Percentiles rank a stretch among this genome's conserved stretches.
Conservation (phyloP, 352 stramenopile genomes). For the Pythium guiyangense region DNA sequence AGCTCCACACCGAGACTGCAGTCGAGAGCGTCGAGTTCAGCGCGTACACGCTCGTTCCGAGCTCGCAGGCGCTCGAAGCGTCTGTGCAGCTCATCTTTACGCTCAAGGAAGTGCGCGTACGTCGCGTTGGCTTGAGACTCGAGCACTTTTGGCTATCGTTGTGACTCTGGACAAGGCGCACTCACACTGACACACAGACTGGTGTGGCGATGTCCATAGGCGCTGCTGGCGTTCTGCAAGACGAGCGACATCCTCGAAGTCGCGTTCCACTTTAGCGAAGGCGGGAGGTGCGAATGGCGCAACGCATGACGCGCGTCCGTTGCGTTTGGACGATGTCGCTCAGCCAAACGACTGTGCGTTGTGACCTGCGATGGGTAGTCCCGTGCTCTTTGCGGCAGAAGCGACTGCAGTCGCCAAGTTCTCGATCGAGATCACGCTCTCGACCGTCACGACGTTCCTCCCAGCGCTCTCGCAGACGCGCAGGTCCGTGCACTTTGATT, state of each 20-base stretch:
- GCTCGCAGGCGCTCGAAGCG: slow-evolving; percentile 29
- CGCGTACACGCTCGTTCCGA: slow-evolving; percentile 55
- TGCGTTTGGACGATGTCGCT: neutral
- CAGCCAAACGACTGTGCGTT: too few relatives aligned
- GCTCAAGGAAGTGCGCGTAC: slow-evolving; percentile 73
- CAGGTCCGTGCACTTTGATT: slow-evolving; percentile 17
- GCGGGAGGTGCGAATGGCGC: slow-evolving; percentile 39
- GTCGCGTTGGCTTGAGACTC: neutral
- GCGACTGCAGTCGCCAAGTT: slow-evolving; percentile 69
- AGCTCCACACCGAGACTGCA: slow-evolving; percentile 80
- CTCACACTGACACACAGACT: too few relatives aligned
- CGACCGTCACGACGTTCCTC: slow-evolving; percentile 77
- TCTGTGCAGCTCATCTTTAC: slow-evolving; percentile 80
- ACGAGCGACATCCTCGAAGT: slow-evolving; percentile 70
- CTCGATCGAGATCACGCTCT: slow-evolving; percentile 75
- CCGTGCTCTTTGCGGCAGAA: slow-evolving; percentile 67
- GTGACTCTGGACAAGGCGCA: too few relatives aligned
- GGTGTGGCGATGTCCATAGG: slow-evolving; percentile 14
- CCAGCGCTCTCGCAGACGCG: slow-evolving; percentile 52
- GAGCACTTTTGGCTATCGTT: neutral
- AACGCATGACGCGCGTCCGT: too few relatives aligned
- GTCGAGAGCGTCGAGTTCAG: slow-evolving; percentile 76
- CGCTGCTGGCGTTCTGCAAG: slow-evolving; percentile 75
- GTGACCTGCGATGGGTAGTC: slow-evolving; percentile 22
- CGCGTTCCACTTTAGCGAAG: slow-evolving; percentile 62